phyloP scores from a whole-genome alignment of 441 rosid genomes.

The Euphorbia celastroides region DNA sequence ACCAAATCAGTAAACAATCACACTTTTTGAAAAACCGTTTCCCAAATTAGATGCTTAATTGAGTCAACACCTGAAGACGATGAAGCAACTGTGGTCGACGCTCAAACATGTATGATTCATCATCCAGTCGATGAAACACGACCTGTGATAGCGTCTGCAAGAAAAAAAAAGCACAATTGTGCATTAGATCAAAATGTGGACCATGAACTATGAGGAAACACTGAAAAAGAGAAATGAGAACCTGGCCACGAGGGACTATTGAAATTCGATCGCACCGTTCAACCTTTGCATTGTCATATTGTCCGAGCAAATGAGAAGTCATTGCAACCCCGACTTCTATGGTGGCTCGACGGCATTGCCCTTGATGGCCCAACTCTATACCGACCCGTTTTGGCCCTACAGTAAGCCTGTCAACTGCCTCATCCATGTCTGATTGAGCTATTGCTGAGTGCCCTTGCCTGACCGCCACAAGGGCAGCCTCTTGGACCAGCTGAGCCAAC shows the following conservation, averaged over 20 bases:
- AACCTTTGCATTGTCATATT: conserved; percentile 67
- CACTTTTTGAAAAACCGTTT: conserved; percentile 2
- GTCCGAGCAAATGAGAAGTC: conserved; percentile 76
- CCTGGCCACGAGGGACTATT: conserved; percentile 88
- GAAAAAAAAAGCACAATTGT: conserved; percentile 15
- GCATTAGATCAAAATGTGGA: too few relatives aligned
- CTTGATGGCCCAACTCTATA: conserved; percentile 69
- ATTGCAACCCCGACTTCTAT: conserved; percentile 85
- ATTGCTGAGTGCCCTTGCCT: conserved; percentile 68
- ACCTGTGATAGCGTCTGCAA: conserved; percentile 75
- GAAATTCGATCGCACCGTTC: conserved; percentile 88
- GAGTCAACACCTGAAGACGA: conserved; percentile 72
- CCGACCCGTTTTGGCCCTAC: conserved; percentile 85
- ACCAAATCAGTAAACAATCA: neutral
- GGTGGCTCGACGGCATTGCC: conserved; percentile 90
- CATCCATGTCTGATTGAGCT: conserved; percentile 80
- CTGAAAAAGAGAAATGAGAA: conserved; percentile 35
- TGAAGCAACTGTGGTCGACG: conserved; percentile 83
- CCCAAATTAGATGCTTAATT: conserved; percentile 11
- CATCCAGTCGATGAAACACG: conserved; percentile 80
- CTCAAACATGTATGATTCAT: conserved; percentile 86
- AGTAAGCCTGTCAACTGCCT: conserved; percentile 90
- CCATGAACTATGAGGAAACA: too few relatives aligned
- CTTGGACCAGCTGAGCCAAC: conserved; percentile 88
- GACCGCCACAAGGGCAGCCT: conserved; percentile 95